Evolutionary conservation across 768 basidiomycete species (phyloP).

Genomic region (Tulasnella sp.): DNA sequence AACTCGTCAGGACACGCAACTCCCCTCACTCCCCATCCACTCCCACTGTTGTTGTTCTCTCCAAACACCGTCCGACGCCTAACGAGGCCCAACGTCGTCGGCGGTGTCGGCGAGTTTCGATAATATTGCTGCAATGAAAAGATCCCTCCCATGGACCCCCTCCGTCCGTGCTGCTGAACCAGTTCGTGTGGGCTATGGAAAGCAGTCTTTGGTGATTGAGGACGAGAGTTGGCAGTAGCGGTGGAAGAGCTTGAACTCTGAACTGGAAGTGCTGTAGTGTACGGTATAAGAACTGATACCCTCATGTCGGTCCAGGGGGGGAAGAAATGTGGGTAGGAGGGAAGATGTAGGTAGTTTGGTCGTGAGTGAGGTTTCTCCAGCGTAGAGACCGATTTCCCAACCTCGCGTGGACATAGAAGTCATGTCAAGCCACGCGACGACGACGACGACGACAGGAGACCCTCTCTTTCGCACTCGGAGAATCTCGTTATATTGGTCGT

Average conservation of each 20-base stretch:
- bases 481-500: neutral
- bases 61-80: slow-evolving; percentile 10
- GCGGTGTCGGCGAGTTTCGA: neutral
- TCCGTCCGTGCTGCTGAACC: neutral
- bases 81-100: neutral
- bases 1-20: slow-evolving; percentile 16
- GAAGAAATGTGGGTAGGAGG: neutral
- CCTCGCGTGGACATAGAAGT: neutral
- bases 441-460: neutral
- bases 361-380: neutral
- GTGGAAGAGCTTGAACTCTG: neutral
- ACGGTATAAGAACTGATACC: slow-evolving; percentile 8
- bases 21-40: neutral
- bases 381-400: neutral
- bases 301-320: neutral
- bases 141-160: neutral
- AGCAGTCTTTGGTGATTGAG: neutral
- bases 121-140: neutral
- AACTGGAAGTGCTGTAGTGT: neutral
- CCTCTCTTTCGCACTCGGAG: neutral
- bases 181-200: neutral
- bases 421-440: neutral
- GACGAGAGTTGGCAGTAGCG: neutral
- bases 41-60: neutral
- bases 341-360: too few relatives aligned